Evolutionary conservation across 1,284 basidiomycete genomes (phyloP).

Genomic region (Macrocystidia cucumis): DNA sequence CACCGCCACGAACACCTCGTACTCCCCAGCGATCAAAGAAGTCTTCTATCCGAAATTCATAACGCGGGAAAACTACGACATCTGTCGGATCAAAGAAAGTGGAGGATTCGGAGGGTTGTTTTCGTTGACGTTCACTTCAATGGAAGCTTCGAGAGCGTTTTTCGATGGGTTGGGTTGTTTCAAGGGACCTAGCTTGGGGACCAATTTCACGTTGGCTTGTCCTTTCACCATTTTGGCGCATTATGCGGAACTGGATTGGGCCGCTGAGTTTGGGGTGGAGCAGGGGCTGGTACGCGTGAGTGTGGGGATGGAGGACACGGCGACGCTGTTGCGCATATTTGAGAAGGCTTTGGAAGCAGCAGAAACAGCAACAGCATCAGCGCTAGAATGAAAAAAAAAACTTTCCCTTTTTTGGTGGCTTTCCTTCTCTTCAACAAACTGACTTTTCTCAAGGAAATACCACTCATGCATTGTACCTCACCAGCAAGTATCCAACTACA

Average conservation of each 20-base stretch:
- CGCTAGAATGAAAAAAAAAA: too few species aligned
- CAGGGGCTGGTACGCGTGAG: conserved; percentile 80
- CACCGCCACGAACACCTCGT: too few species aligned
- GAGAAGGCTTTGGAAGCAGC: conserved; percentile 63
- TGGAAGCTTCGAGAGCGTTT: conserved; percentile 70
- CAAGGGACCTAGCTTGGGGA: conserved; percentile 93
- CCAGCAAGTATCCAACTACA: too few species aligned
- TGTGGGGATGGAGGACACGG: conserved; percentile 84
- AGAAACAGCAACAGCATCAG: too few species aligned
- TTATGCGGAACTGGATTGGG: conserved; percentile 91
- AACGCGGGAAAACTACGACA: conserved; percentile 69
- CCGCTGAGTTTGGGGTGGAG: conserved; percentile 82
- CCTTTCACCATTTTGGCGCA: conserved; percentile 95
- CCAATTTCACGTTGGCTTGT: conserved; percentile 92
- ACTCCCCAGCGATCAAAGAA: conserved; percentile 63
- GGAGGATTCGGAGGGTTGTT: conserved; percentile 92
- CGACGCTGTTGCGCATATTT: conserved; percentile 57
- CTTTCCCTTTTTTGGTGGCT: too few species aligned
- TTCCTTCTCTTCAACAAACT: too few species aligned
- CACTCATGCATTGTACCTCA: too few species aligned
- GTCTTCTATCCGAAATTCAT: conserved; percentile 90
- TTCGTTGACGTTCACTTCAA: conserved; percentile 78
- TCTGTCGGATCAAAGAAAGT: conserved; percentile 42
- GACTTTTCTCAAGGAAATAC: too few species aligned
- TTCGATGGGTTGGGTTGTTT: conserved; percentile 80